These are phyloP conservation scores for Phascolomyces articulosus DNA, from an alignment of 371 early-diverging fungal species.

Conservation along the genomic window DNA sequence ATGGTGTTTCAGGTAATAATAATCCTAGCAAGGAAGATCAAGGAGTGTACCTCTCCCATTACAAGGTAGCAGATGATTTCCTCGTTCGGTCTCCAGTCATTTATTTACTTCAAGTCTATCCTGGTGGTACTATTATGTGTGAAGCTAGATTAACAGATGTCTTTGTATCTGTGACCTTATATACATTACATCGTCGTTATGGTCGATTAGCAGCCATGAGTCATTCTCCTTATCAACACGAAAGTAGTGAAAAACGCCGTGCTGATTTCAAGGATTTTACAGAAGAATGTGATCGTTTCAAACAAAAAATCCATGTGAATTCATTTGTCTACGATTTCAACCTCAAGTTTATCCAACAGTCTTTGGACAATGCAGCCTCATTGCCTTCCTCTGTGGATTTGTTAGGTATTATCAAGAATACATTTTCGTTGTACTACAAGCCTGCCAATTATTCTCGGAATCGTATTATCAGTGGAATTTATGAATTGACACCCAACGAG, in stretches of 20 bases:
- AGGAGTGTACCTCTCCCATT: constrained; percentile 34
- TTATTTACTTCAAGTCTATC: constrained; percentile 67
- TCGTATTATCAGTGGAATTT: constrained; percentile 56
- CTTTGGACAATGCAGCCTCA: constrained; percentile 47
- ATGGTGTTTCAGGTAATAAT: constrained; percentile 30
- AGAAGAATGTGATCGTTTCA: constrained; percentile 71
- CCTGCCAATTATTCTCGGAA: constrained; percentile 70
- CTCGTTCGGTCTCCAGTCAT: constrained; percentile 58
- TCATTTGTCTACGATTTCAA: constrained; percentile 87
- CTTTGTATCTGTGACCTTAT: constrained; percentile 76
- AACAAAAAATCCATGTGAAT: constrained; percentile 74
- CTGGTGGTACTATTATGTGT: constrained; percentile 73
- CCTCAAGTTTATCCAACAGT: constrained; percentile 64
- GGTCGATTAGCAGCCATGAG: constrained; percentile 45
- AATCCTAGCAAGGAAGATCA: constrained; percentile 27
- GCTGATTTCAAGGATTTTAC: constrained; percentile 65
- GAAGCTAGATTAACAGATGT: constrained; percentile 73
- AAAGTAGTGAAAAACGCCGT: constrained; percentile 50
- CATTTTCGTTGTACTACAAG: constrained; percentile 59
- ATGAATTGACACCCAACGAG: constrained; percentile 30
- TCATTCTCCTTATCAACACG: constrained; percentile 45
- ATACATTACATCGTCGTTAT: constrained; percentile 71
- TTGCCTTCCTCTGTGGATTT: constrained; percentile 57
- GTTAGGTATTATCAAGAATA: constrained; percentile 61
- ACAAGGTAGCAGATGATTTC: constrained; percentile 34